Conservation (phyloP, 2,329 filamentous ascomycete species). For the Westerdykella aurantiaca region DNA sequence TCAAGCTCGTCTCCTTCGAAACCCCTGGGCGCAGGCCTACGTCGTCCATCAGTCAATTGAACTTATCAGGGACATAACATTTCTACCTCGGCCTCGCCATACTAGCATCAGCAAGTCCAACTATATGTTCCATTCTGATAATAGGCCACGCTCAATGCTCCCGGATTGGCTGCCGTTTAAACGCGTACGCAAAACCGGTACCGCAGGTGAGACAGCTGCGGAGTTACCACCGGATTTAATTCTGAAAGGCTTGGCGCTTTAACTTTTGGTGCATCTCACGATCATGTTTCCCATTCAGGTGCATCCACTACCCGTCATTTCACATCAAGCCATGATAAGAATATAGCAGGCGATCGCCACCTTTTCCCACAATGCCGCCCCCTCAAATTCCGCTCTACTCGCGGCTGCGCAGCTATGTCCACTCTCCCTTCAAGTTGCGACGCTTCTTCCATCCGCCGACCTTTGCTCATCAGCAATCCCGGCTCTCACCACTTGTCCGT, state of each 20-base stretch:
- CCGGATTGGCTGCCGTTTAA: too few relatives aligned
- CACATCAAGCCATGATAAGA: slow-evolving; percentile 8
- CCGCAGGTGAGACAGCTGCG: too few relatives aligned
- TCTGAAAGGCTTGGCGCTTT: slow-evolving; percentile 5
- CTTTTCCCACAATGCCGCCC: slow-evolving; percentile 13
- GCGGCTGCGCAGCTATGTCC: slow-evolving; percentile 5
- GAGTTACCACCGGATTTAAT: not conserved
- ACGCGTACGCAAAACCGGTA: too few relatives aligned
- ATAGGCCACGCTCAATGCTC: too few relatives aligned
- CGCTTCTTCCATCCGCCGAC: not conserved
- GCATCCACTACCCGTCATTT: not conserved
- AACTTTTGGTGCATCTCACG: slow-evolving; percentile 1
- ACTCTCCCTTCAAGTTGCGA: not conserved
- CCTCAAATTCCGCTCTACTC: slow-evolving; percentile 14
- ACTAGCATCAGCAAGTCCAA: slow-evolving; percentile 13
- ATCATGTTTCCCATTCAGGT: not conserved
- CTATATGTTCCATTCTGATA: slow-evolving; percentile 9
- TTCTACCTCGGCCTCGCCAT: slow-evolving; percentile 16
- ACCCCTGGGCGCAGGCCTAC: slow-evolving; percentile 28
- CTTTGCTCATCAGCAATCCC: slow-evolving; percentile 3
- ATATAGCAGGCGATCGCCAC: slow-evolving; percentile 9
- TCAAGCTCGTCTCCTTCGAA: slow-evolving; percentile 18
- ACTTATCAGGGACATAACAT: not conserved
- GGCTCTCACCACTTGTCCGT: not conserved
- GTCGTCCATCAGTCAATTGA: slow-evolving; percentile 2